Base-by-base conservation (phyloP, 1,139 yeast species). In the Magnusiomyces sp. region DNA sequence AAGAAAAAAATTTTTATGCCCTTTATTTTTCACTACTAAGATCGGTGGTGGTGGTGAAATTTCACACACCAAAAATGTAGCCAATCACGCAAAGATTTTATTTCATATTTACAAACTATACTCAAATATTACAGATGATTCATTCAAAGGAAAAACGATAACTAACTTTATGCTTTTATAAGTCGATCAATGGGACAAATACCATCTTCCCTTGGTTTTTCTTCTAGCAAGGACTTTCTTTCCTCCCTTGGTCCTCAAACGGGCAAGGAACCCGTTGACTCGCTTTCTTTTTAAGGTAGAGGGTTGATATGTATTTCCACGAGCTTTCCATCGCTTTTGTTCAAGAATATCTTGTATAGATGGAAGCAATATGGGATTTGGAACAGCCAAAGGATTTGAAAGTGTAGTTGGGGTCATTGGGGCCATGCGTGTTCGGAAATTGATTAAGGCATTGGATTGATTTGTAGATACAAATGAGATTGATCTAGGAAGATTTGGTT, bases 241-340 rank as follows among this genome's bases (percentile, higher is more conserved):
- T 10, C 97, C 97, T 40, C 80, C 77, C 59, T 76, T 79, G n/a
- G 83, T 71, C 64, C 81, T 79, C 68, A 85, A 77, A 64, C 97
- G 80, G n/a, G 95, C 92, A 62, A 92, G 73, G 60, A 90, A 92
- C 0, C 98, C 98, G 55, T 86, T 76, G 36, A 85, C 82, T 69
- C 96, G 82, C 73, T 92, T 92, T 66, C 97, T 78, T 65, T 86
- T 88, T 56, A 87, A 72, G 1, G 95, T 89, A 53, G 90, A 83
- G 44, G 98, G 97, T 67, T 90, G 97, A 68, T 84, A 92, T 20
- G 95, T 88, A 70, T 88, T 85, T 69, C 98, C 98, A 72, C 95
- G 80, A 31, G 89, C 75, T 65, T 85, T 82, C 82, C 90, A 83
- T 71, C 96, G 78, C 40, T 59, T 53, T 47, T 62, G 65, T 5